Base-by-base conservation (phyloP, 2,329 filamentous ascomycete species). In the Leptoxyphium fumago region DNA sequence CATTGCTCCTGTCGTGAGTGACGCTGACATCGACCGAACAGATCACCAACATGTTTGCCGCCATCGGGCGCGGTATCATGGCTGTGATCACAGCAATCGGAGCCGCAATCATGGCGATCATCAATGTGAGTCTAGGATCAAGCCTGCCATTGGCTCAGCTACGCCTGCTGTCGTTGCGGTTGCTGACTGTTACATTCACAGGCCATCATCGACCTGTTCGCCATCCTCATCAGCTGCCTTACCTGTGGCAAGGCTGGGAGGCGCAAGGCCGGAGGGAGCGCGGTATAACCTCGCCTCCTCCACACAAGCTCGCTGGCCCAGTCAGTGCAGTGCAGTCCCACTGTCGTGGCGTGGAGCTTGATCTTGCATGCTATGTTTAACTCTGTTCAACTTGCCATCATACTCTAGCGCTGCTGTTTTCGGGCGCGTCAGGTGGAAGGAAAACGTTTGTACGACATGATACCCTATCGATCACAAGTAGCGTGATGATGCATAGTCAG, bases 141-240 rank as follows among this genome's bases (percentile, higher is more conserved):
- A 21, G 28, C 39, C 17, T 11, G 21, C 21, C 21, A 26, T 4
- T 26, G 21, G 21, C 21, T 26, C 34, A 38, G 3, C 21, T 21
- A 5, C 18, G 10, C 36, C 15, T 11, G 13, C 30, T 29, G 15
- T 28, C 26, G 17, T 13, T 29, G 10, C 4, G 5, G 39, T 41
- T 21, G 18, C 30, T 9, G 10, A 32, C 48, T 7, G 21, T 26
- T 26, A 26, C 21, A 26, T 48, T 60, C 64, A 56, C 62, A 69
- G 60, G 68, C 61, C 57, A 69, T 71, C 51, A 68, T 70, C 54
- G 55, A 65, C 34, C 60, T 71, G 56, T 69, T 69, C 60, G 61
- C 58, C 57, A 68, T 67, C 43, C 56, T 71, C 63, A 66, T 69
- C 60, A 64, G 57, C 49, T 70, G 67, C 61, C 58, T 71, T 43